phyloP scores from a whole-genome alignment of 441 rosid species.

The Eruca vesicaria region DNA sequence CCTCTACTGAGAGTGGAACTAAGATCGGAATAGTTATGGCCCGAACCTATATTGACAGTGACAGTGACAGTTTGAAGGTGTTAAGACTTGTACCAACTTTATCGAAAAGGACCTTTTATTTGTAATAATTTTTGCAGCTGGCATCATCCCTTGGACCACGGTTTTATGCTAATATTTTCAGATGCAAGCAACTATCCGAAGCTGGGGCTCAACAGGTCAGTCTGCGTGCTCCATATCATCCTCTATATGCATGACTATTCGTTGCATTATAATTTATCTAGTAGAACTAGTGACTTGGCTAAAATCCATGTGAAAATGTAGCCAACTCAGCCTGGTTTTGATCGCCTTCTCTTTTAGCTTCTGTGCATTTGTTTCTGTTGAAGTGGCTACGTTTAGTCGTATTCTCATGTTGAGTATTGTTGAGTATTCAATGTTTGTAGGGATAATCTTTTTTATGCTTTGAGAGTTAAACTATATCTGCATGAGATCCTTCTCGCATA shows the following conservation, averaged over 20 bases:
- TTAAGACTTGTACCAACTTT: background rate
- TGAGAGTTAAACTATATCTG: background rate
- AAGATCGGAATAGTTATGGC: too few relatives aligned
- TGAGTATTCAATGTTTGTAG: background rate
- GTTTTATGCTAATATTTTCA: constrained; percentile 89
- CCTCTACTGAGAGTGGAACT: constrained; percentile 1
- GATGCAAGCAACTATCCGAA: constrained; percentile 96
- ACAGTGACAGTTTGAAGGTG: background rate
- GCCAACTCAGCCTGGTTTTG: too few relatives aligned
- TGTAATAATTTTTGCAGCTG: constrained; percentile 58
- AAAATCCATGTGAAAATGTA: constrained; percentile 1
- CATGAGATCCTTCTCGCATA: background rate
- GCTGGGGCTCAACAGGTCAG: constrained; percentile 98
- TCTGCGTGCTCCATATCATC: background rate
- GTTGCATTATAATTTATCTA: background rate
- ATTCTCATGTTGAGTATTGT: background rate
- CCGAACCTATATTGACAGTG: background rate
- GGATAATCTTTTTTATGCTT: background rate
- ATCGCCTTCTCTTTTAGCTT: background rate
- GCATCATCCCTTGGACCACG: constrained; percentile 98
- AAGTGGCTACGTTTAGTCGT: background rate
- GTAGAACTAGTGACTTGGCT: constrained; percentile 11
- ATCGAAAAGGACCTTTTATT: background rate
- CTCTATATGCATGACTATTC: constrained; percentile 4
- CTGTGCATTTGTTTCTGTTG: background rate